Evolutionary conservation across 805 yeast genomes (phyloP).

Genomic region (Saturnispora dispora): DNA sequence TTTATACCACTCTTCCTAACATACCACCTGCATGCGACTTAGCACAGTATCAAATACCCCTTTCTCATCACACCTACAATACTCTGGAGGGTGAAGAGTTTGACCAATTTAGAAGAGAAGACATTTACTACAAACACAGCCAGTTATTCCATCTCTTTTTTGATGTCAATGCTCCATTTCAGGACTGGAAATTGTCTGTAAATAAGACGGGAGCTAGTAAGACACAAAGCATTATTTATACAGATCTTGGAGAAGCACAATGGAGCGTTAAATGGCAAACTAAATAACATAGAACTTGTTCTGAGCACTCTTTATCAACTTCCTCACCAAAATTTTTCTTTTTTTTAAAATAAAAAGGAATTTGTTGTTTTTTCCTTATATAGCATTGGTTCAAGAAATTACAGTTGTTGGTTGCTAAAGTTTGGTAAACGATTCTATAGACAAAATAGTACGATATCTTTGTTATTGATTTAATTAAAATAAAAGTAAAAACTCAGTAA

Average conservation of each 20-base stretch:
- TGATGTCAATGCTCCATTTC: not conserved
- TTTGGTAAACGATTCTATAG: not conserved
- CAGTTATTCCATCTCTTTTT: not conserved
- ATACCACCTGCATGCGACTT: constrained; percentile 17
- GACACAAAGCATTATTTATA: not conserved
- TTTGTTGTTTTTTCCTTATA: not conserved
- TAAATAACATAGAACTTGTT: not conserved
- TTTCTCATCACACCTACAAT: not conserved
- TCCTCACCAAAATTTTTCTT: not conserved
- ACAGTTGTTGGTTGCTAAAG: not conserved
- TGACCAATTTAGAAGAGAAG: constrained; percentile 11
- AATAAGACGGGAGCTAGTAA: constrained; percentile 1
- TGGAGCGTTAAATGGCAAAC: not conserved
- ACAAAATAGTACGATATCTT: not conserved
- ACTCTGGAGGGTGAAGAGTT: constrained; percentile 12
- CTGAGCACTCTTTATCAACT: not conserved
- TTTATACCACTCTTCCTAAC: constrained; percentile 23
- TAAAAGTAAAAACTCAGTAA: not conserved
- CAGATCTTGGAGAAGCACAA: not conserved
- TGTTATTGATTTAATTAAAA: not conserved
- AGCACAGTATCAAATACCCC: constrained; percentile 7
- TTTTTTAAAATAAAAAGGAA: not conserved
- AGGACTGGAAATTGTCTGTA: constrained; percentile 1
- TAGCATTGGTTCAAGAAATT: not conserved
- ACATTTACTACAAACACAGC: constrained; percentile 2